These are phyloP conservation scores for Botrytis elliptica DNA, from an alignment of 2,329 filamentous ascomycete genomes.

Conservation along the genomic window DNA sequence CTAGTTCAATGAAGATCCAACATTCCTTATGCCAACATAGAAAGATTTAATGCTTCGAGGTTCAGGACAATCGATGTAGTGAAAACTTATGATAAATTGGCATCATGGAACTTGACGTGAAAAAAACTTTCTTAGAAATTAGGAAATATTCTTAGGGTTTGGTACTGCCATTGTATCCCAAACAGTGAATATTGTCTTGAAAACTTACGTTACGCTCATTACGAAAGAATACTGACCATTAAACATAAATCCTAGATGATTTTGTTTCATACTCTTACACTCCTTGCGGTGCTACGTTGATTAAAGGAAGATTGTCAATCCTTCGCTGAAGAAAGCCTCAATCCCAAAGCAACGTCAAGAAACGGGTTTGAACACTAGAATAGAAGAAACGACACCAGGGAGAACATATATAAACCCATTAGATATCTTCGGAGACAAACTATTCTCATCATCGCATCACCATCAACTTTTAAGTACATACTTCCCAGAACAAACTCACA, in stretches of 20 bases:
- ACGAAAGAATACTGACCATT: background rate
- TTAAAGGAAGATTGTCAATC: background rate
- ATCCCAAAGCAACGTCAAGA: background rate
- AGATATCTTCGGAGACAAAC: background rate
- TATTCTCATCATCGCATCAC: background rate
- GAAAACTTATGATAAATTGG: background rate
- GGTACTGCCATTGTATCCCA: no score
- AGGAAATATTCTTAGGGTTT: background rate
- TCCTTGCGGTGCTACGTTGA: background rate
- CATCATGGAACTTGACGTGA: background rate
- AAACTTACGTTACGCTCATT: background rate
- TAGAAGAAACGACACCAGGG: background rate
- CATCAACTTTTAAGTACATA: slow-evolving; percentile 9
- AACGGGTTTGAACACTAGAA: background rate
- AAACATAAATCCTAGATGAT: background rate
- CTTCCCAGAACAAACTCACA: background rate
- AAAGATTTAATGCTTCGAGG: background rate
- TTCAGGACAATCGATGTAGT: background rate
- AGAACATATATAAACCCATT: background rate
- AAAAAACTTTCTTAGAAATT: background rate
- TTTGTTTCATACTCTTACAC: background rate
- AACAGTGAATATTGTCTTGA: background rate
- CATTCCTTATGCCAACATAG: background rate
- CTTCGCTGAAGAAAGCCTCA: background rate
- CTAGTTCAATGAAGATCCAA: background rate